A percentile compares a stretch with the other conserved stretches of the same genome.
These are phyloP conservation scores for Metschnikowia similis DNA, from an alignment of 805 yeast genomes.

Conservation along the genomic window DNA sequence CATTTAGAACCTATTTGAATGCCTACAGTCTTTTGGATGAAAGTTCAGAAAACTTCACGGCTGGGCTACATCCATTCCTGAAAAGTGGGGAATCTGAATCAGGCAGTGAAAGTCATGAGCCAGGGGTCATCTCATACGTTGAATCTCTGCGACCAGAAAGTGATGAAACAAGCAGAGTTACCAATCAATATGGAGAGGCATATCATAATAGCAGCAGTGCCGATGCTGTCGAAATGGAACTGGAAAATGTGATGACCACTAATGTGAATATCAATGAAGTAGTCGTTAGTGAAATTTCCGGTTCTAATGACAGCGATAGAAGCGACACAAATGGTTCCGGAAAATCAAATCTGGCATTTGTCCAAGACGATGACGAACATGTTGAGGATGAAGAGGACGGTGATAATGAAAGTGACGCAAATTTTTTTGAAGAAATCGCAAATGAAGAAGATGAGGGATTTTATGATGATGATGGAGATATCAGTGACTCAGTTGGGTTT, in stretches of 20 bases:
- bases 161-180: neutral
- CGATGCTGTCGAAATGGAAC: neutral
- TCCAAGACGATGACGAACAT: neutral
- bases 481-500: neutral
- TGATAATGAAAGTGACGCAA: constrained; percentile 1
- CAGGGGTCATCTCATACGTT: neutral
- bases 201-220: neutral
- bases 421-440: constrained; percentile 3
- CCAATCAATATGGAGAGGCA: neutral
- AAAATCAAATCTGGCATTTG: neutral
- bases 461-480: constrained; percentile 13
- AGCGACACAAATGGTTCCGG: too few species aligned
- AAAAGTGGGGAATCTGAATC: neutral
- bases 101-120: neutral
- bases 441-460: constrained; percentile 9
- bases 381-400: neutral
- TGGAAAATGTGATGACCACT: neutral
- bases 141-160: neutral
- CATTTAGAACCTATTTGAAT: neutral
- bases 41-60: neutral
- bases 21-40: neutral
- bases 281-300: neutral
- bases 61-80: neutral
- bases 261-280: neutral
- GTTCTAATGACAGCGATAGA: neutral